phyloP scores from a whole-genome alignment of 192 early-diverging fungal genomes.

The Spinellus fusiger region DNA sequence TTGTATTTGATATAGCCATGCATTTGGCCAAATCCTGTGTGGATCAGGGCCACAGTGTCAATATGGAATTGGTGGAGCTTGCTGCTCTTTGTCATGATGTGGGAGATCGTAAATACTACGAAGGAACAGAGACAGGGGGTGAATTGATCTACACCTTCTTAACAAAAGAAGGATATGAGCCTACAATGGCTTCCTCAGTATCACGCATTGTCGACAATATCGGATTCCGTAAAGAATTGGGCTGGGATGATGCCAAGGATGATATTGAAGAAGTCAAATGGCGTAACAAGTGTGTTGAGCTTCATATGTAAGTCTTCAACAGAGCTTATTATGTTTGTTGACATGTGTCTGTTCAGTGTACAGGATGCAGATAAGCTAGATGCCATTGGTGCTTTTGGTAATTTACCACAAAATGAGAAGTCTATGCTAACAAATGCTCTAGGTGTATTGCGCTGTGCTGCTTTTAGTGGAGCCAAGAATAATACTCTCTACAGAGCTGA shows the following conservation, averaged over 20 bases:
- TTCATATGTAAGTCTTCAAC: constrained; percentile 44
- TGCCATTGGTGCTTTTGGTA: constrained; percentile 69
- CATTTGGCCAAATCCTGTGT: constrained; percentile 37
- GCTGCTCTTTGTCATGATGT: constrained; percentile 66
- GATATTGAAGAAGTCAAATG: constrained; percentile 36
- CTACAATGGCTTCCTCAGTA: constrained; percentile 37
- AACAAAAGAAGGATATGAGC: constrained; percentile 27
- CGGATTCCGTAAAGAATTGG: constrained; percentile 64
- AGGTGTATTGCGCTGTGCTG: constrained; percentile 64
- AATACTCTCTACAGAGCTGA: constrained; percentile 48
- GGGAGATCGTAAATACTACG: constrained; percentile 61
- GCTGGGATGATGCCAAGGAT: constrained; percentile 38
- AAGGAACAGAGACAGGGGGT: constrained; percentile 39
- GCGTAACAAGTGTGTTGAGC: constrained; percentile 48
- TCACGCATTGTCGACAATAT: constrained; percentile 55
- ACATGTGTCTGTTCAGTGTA: constrained; percentile 34
- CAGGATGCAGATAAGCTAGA: constrained; percentile 72
- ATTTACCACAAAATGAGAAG: background rate
- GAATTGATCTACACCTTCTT: constrained; percentile 43
- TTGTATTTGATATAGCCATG: constrained; percentile 20
- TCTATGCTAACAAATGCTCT: background rate
- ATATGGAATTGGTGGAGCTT: constrained; percentile 54
- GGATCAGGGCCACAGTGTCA: constrained; percentile 26
- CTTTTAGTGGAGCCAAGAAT: constrained; percentile 62
- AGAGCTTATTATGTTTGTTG: background rate